A percentile compares a stretch with the other conserved stretches of the same genome.
Conservation (phyloP, 108 stramenopile species). For the Conticribra guillardii region DNA sequence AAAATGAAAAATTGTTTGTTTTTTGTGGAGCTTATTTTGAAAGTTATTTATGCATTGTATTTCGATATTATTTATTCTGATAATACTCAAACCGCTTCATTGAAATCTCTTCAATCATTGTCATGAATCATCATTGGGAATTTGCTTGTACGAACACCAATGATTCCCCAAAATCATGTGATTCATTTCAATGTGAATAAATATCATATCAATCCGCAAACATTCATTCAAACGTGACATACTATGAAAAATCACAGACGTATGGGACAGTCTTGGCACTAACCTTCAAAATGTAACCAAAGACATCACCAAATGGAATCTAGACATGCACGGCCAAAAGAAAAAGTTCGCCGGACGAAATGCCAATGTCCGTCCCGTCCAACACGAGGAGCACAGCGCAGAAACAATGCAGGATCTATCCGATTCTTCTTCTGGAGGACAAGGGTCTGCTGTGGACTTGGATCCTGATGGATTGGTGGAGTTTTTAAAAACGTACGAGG, state of each 20-base stretch:
- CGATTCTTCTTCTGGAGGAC: constrained; percentile 34
- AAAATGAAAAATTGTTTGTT: no score
- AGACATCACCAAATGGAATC: constrained; percentile 96
- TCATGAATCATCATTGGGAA: no score
- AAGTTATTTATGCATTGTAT: neutral
- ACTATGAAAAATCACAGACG: constrained; percentile 41
- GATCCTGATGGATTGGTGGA: constrained; percentile 56
- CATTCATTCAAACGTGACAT: no score
- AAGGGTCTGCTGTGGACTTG: constrained; percentile 68
- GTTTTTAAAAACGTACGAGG: constrained; percentile 60
- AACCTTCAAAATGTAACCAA: constrained; percentile 95
- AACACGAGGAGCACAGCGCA: constrained; percentile 89
- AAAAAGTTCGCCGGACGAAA: constrained; percentile 91
- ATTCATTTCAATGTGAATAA: no score
- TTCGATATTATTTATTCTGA: no score
- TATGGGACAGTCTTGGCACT: constrained; percentile 92
- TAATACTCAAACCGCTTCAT: no score
- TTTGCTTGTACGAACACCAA: no score
- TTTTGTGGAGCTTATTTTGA: constrained; percentile 16
- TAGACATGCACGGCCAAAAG: constrained; percentile 77
- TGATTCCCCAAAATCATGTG: no score
- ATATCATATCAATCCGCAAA: no score
- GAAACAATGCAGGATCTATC: constrained; percentile 55
- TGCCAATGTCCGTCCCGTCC: constrained; percentile 78
- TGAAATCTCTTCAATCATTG: no score